Percentiles rank a stretch among this genome's conserved stretches.
Evolutionary conservation across 2,329 filamentous ascomycete species (phyloP).

Genomic region (Hymenoscyphus linearis): DNA sequence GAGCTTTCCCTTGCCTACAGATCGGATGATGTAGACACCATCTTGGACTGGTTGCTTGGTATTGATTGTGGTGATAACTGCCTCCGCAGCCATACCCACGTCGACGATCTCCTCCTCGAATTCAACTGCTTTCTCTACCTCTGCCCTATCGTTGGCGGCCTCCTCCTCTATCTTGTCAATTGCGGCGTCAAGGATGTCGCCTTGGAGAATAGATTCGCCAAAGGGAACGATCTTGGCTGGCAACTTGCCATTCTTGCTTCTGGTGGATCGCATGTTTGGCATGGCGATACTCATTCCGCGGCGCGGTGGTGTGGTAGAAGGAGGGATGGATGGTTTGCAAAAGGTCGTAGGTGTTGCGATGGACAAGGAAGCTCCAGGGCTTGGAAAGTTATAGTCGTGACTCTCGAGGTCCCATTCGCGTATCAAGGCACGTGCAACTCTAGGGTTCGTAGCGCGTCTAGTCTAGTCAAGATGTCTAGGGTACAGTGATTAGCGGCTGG

Average conservation of each 20-base stretch:
- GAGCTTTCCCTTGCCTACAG: conserved; percentile 14
- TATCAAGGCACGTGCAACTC: too few species aligned
- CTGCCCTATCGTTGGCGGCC: background rate
- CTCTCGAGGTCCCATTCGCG: too few species aligned
- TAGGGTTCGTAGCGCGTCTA: too few species aligned
- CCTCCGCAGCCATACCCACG: background rate
- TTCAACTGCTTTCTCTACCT: background rate
- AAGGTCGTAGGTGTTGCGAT: too few species aligned
- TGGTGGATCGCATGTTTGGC: background rate
- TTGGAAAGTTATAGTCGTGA: too few species aligned
- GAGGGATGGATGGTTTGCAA: too few species aligned
- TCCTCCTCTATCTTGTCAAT: background rate
- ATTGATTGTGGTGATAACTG: conserved; percentile 8
- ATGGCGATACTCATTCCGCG: background rate
- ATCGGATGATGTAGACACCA: conserved; percentile 19
- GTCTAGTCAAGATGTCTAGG: too few species aligned
- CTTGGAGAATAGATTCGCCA: background rate
- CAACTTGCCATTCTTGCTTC: background rate
- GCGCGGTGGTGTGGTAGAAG: background rate
- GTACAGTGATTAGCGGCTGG: too few species aligned
- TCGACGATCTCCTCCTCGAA: background rate
- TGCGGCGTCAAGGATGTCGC: background rate
- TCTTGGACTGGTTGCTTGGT: conserved; percentile 12
- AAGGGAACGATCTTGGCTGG: background rate
- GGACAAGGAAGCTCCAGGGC: too few species aligned